Evolutionary conservation across 2,329 filamentous ascomycete species (phyloP).

Genomic region (Neoscytalidium dimidiatum): DNA sequence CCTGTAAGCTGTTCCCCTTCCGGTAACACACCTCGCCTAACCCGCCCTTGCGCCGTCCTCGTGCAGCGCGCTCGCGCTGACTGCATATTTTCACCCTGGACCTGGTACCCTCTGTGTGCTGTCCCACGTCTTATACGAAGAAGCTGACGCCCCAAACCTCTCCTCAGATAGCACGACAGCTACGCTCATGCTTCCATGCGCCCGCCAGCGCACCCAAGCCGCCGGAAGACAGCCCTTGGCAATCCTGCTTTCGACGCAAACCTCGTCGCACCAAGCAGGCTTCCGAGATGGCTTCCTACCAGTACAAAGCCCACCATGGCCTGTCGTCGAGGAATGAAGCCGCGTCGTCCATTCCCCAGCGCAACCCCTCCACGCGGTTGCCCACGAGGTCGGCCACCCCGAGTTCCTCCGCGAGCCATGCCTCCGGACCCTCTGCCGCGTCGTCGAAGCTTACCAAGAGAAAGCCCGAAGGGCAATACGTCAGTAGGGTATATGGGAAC

Average conservation of each 20-base stretch:
- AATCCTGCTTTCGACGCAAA: slow-evolving; percentile 28
- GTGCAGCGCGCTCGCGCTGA: slow-evolving; percentile 18
- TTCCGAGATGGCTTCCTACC: slow-evolving; percentile 40
- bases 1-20: slow-evolving; percentile 10
- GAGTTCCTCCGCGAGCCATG: slow-evolving; percentile 22
- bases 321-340: slow-evolving; percentile 36
- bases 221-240: slow-evolving; percentile 32
- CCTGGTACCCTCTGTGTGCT: slow-evolving; percentile 14
- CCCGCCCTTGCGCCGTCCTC: slow-evolving; percentile 10
- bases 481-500: slow-evolving; percentile 21
- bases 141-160: not conserved
- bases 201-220: slow-evolving; percentile 33
- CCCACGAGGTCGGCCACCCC: slow-evolving; percentile 40
- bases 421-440: slow-evolving; percentile 7
- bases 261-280: slow-evolving; percentile 37
- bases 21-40: slow-evolving; percentile 14
- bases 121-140: slow-evolving; percentile 15
- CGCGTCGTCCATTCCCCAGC: slow-evolving; percentile 28
- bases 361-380: slow-evolving; percentile 35
- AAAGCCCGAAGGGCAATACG: slow-evolving; percentile 26
- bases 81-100: slow-evolving; percentile 18
- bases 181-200: slow-evolving; percentile 41
- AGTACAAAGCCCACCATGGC: slow-evolving; percentile 40
- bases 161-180: slow-evolving; percentile 19
- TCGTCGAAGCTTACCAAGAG: slow-evolving; percentile 27